A percentile compares a stretch with the other conserved stretches of the same genome.
phyloP scores from a whole-genome alignment of 371 early-diverging fungal genomes.

The Mucor circinelloides region DNA sequence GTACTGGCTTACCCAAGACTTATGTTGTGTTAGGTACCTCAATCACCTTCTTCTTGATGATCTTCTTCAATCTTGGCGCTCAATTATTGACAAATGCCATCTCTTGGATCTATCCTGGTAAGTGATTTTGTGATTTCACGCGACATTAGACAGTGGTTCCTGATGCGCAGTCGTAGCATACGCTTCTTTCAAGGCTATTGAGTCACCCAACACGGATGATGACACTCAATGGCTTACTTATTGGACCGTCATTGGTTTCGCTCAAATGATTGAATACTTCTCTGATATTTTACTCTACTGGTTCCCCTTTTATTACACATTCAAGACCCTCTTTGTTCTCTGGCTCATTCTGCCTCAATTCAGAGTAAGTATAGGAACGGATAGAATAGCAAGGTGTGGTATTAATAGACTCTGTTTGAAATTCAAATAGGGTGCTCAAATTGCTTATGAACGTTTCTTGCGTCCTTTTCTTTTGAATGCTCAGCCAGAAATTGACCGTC shows the following conservation, averaged over 20 bases:
- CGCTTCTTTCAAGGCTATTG: constrained; percentile 70
- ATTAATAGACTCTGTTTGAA: neutral
- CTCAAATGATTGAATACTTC: constrained; percentile 73
- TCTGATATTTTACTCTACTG: constrained; percentile 66
- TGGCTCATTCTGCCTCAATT: constrained; percentile 73
- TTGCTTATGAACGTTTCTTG: constrained; percentile 23
- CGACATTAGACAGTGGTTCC: neutral
- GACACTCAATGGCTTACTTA: constrained; percentile 79
- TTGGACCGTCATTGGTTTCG: constrained; percentile 65
- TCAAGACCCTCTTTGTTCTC: constrained; percentile 72
- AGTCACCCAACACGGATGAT: constrained; percentile 58
- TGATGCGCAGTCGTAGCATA: constrained; percentile 19
- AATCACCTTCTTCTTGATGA: constrained; percentile 63
- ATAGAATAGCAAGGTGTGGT: neutral
- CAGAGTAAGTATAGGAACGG: constrained; percentile 29
- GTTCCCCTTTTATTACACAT: constrained; percentile 78
- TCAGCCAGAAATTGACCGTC: constrained; percentile 10
- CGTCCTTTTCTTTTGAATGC: constrained; percentile 24
- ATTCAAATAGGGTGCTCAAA: constrained; percentile 29
- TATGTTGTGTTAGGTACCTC: constrained; percentile 71
- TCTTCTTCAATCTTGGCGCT: constrained; percentile 90
- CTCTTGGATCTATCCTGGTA: constrained; percentile 88
- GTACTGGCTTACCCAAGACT: constrained; percentile 83
- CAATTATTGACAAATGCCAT: constrained; percentile 79
- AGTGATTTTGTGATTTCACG: constrained; percentile 3